Percentiles rank a stretch among this genome's conserved stretches.
Evolutionary conservation across 805 yeast species (phyloP).

Genomic region (Nakazawaea laoshanensis): DNA sequence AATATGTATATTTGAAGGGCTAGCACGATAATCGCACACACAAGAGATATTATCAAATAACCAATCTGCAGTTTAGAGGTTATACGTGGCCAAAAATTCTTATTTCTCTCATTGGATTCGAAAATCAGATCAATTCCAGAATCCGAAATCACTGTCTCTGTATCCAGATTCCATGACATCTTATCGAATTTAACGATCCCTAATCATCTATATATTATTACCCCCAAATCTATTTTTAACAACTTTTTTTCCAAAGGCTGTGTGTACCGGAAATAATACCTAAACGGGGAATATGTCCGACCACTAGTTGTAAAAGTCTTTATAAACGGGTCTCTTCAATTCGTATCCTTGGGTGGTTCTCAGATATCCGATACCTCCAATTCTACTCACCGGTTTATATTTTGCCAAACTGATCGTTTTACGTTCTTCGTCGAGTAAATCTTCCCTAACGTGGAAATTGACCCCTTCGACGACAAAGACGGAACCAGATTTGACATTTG

Average conservation of each 20-base stretch:
- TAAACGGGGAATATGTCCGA: too few species aligned
- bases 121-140: too few species aligned
- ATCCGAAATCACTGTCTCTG: too few species aligned
- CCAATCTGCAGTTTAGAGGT: neutral
- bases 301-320: slow-evolving; percentile 12
- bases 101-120: too few species aligned
- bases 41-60: slow-evolving; percentile 23
- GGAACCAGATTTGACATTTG: slow-evolving; percentile 26
- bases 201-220: too few species aligned
- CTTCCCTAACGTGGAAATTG: slow-evolving; percentile 49
- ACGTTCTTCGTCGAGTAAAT: slow-evolving; percentile 32
- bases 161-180: too few species aligned
- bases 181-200: too few species aligned
- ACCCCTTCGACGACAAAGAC: slow-evolving; percentile 45
- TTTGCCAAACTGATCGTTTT: slow-evolving; percentile 34
- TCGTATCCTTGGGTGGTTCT: slow-evolving; percentile 38
- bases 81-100: slow-evolving; percentile 3
- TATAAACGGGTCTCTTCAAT: slow-evolving; percentile 32
- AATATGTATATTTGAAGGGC: slow-evolving; percentile 31
- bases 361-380: slow-evolving; percentile 43
- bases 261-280: too few species aligned
- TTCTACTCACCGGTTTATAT: slow-evolving; percentile 44
- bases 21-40: slow-evolving; percentile 25
- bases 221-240: too few species aligned
- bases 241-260: too few species aligned